These are phyloP conservation scores for bread wheat (Triticum aestivum) DNA, from an alignment of 176 grass and related monocot genomes.

Conservation along the genomic window DNA sequence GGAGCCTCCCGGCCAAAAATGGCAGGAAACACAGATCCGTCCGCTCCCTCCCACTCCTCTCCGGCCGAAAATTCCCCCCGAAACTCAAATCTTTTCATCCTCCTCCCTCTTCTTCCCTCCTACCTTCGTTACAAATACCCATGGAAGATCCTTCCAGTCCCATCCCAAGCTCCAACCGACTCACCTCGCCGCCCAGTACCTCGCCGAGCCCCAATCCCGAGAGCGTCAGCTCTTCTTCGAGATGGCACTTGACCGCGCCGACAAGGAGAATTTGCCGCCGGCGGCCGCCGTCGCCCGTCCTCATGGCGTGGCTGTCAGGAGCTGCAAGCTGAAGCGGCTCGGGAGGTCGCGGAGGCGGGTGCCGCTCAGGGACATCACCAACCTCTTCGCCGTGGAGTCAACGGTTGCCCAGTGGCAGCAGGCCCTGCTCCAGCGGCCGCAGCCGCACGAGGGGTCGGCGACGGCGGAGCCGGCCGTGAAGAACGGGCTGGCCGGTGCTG, in stretches of 20 bases:
- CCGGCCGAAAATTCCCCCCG: neutral
- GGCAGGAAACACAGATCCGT: conserved; percentile 10
- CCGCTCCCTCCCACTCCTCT: neutral
- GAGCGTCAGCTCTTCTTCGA: neutral
- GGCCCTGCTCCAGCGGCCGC: neutral
- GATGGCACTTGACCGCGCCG: conserved; percentile 15
- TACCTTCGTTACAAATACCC: conserved; percentile 38
- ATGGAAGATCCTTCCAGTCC: conserved; percentile 15
- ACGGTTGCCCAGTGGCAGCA: neutral
- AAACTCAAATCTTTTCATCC: conserved; percentile 24
- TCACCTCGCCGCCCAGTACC: neutral
- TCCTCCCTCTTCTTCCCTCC: neutral
- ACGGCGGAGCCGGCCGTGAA: too few species aligned
- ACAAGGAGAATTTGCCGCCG: conserved; percentile 23
- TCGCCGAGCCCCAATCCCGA: neutral
- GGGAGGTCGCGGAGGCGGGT: neutral
- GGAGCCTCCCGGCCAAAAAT: neutral
- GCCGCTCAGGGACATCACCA: conserved; percentile 42
- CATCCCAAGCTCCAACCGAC: neutral
- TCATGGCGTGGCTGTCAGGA: conserved; percentile 2
- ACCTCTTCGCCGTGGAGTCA: neutral
- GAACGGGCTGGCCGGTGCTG: too few species aligned
- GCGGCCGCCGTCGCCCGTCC: neutral
- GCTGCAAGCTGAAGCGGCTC: conserved; percentile 31
- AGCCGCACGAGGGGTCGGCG: neutral